Conservation (phyloP, 1,284 basidiomycete genomes). For the Microbotryum intermedium region DNA sequence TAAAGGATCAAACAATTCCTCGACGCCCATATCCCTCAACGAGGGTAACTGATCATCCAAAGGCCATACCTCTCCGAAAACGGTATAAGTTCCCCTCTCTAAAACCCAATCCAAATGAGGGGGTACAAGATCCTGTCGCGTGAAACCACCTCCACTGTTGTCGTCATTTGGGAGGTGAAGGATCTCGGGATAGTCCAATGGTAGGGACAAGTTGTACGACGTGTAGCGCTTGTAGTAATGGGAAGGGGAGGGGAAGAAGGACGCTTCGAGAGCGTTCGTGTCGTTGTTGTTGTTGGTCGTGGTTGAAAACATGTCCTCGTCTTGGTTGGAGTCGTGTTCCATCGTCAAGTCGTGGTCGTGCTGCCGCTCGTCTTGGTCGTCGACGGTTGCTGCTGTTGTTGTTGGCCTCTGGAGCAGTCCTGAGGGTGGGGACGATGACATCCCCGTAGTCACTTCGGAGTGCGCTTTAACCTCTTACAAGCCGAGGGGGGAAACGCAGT, state of each 20-base stretch:
- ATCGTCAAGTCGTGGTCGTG: too few relatives aligned
- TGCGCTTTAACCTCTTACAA: too few relatives aligned
- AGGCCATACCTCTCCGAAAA: slow-evolving; percentile 37
- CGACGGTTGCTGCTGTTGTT: too few relatives aligned
- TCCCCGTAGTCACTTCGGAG: too few relatives aligned
- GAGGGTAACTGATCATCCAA: slow-evolving; percentile 33
- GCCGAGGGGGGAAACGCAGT: too few relatives aligned
- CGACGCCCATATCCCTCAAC: slow-evolving; percentile 34
- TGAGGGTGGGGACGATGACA: too few relatives aligned
- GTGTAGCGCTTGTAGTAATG: slow-evolving; percentile 35
- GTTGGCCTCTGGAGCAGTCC: too few relatives aligned
- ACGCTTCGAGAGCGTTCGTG: slow-evolving; percentile 16
- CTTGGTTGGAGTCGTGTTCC: too few relatives aligned
- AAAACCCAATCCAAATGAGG: slow-evolving; percentile 37
- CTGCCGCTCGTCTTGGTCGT: too few relatives aligned
- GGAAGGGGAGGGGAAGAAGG: slow-evolving; percentile 36
- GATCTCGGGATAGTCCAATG: slow-evolving; percentile 4
- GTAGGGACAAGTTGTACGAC: slow-evolving; percentile 29
- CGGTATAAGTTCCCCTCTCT: slow-evolving; percentile 34
- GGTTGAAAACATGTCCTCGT: background rate
- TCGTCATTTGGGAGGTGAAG: background rate
- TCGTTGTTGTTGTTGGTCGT: background rate
- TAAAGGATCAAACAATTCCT: slow-evolving; percentile 26
- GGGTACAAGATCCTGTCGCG: slow-evolving; percentile 30
- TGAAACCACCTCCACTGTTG: slow-evolving; percentile 6